phyloP scores from a whole-genome alignment of 2,329 filamentous ascomycete genomes.

The Botrytis porri region DNA sequence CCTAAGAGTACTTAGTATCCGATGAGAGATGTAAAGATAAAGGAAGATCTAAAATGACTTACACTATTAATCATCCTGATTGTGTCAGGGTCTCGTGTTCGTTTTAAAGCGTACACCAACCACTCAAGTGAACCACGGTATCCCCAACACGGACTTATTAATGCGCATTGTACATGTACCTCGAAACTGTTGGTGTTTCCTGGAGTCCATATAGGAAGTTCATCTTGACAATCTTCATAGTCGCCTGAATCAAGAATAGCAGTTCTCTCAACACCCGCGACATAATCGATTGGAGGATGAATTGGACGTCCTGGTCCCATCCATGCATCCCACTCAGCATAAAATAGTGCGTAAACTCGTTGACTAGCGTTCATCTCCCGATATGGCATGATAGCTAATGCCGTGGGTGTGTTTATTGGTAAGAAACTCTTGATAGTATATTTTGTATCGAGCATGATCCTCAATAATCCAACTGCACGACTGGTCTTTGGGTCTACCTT shows the following conservation, averaged over 20 bases:
- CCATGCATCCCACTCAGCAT: constrained; percentile 11
- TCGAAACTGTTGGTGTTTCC: neutral
- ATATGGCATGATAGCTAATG: neutral
- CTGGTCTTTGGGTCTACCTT: neutral
- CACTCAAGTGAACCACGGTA: neutral
- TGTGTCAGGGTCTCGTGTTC: neutral
- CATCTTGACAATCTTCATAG: neutral
- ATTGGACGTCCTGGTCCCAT: neutral
- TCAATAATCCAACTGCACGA: neutral
- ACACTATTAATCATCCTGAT: constrained; percentile 3
- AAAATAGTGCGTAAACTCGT: neutral
- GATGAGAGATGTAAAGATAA: neutral
- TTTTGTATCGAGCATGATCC: neutral
- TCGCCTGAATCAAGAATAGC: neutral
- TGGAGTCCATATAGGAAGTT: neutral
- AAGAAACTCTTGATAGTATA: neutral
- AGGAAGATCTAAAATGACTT: neutral
- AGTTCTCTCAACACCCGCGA: neutral
- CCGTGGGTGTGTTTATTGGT: neutral
- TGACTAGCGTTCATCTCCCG: neutral
- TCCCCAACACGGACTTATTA: neutral
- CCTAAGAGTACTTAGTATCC: neutral
- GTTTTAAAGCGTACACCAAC: neutral
- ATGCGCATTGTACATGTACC: neutral
- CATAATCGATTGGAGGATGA: neutral